Evolutionary conservation across 1,139 yeast genomes (phyloP).

Genomic region (Hemisphaericaspora subhashii): DNA sequence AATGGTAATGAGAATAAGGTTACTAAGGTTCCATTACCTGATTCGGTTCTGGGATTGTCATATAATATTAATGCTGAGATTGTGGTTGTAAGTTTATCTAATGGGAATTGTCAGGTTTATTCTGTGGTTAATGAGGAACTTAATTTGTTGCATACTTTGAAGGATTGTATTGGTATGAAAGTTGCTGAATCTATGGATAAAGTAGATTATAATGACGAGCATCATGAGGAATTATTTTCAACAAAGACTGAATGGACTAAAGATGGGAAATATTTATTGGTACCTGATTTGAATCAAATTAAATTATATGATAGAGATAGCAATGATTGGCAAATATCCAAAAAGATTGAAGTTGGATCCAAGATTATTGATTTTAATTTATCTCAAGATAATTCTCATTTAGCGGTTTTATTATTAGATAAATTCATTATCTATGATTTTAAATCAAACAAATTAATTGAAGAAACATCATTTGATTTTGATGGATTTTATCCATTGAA

Average conservation of each 20-base stretch:
- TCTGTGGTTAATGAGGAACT: constrained; percentile 52
- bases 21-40: constrained; percentile 38
- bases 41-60: constrained; percentile 59
- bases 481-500: constrained; percentile 16
- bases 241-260: constrained; percentile 37
- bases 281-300: constrained; percentile 29
- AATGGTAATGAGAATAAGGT: constrained; percentile 25
- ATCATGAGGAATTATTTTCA: constrained; percentile 38
- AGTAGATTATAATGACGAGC: constrained; percentile 38
- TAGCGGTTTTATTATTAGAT: constrained; percentile 16
- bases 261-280: constrained; percentile 61
- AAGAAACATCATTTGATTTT: constrained; percentile 13
- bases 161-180: constrained; percentile 38
- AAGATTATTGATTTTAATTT: constrained; percentile 15
- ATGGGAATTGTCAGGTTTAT: constrained; percentile 66
- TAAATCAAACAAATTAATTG: constrained; percentile 9
- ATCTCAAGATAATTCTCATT: constrained; percentile 6
- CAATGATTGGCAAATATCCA: constrained; percentile 23
- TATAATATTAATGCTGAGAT: constrained; percentile 60
- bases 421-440: constrained; percentile 13
- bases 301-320: constrained; percentile 37
- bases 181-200: constrained; percentile 36
- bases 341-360: constrained; percentile 11
- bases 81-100: constrained; percentile 45
- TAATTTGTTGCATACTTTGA: constrained; percentile 39